These are phyloP conservation scores for Colletotrichum tropicale DNA, from an alignment of 2,329 filamentous ascomycete species.

Conservation along the genomic window DNA sequence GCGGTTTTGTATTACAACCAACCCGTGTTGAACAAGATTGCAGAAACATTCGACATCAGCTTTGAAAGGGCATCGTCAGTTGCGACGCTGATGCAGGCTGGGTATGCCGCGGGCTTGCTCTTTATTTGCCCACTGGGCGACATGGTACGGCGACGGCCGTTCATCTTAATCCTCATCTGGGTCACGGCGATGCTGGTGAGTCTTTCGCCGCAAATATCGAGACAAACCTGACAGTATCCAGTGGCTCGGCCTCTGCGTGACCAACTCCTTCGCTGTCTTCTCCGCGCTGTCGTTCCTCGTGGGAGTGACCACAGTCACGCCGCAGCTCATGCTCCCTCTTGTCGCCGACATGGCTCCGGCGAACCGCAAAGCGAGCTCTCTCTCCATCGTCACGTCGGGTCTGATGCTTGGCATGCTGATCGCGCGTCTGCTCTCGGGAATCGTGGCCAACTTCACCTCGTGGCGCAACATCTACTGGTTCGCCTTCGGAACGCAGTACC, in stretches of 20 bases:
- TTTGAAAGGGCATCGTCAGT: conserved; percentile 72
- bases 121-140: conserved; percentile 81
- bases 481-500: conserved; percentile 71
- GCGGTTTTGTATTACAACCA: conserved; percentile 85
- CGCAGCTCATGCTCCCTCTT: conserved; percentile 79
- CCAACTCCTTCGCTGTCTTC: conserved; percentile 67
- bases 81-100: conserved; percentile 79
- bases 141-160: conserved; percentile 68
- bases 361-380: conserved; percentile 68
- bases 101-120: conserved; percentile 76
- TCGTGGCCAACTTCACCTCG: conserved; percentile 73
- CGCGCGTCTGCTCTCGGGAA: conserved; percentile 76
- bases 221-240: conserved; percentile 21
- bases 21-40: conserved; percentile 78
- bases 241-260: conserved; percentile 76
- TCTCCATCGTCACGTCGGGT: conserved; percentile 78
- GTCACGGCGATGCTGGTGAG: conserved; percentile 72
- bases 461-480: conserved; percentile 86
- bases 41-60: conserved; percentile 70
- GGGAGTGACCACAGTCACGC: conserved; percentile 81
- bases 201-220: background rate
- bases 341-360: conserved; percentile 79
- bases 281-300: conserved; percentile 73
- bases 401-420: conserved; percentile 77
- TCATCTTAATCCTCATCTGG: conserved; percentile 70